phyloP scores from a whole-genome alignment of 2,329 filamentous ascomycete genomes.

The Ophiostoma ulmi region DNA sequence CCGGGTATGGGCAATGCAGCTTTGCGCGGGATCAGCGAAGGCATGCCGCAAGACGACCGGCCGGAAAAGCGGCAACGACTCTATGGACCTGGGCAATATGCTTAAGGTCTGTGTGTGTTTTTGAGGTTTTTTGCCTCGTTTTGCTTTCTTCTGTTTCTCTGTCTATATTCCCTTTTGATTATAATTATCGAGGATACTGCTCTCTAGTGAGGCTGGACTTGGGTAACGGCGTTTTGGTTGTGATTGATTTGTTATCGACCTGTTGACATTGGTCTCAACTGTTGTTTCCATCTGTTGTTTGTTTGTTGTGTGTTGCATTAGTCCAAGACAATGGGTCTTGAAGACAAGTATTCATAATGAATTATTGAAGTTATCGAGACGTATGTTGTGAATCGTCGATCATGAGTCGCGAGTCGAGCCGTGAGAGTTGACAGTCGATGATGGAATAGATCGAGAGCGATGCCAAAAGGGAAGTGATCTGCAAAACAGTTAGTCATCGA shows the following conservation, averaged over 20 bases:
- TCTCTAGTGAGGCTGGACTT: background rate
- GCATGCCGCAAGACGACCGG: conserved; percentile 36
- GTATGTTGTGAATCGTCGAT: background rate
- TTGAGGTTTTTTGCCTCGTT: background rate
- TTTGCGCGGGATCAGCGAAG: conserved; percentile 29
- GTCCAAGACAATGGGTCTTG: background rate
- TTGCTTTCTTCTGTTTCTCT: conserved; percentile 7
- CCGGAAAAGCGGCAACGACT: conserved; percentile 52
- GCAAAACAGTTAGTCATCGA: background rate
- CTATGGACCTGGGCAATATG: conserved; percentile 36
- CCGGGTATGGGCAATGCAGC: conserved; percentile 33
- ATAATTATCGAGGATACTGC: background rate
- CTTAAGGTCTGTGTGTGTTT: conserved; percentile 11
- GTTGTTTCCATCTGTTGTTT: background rate
- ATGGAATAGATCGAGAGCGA: background rate
- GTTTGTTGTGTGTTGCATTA: background rate
- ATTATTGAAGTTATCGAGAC: background rate
- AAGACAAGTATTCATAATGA: background rate
- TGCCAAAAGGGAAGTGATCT: background rate
- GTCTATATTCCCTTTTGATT: conserved; percentile 1
- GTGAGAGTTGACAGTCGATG: too few species aligned
- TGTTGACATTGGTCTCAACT: background rate
- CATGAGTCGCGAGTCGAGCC: background rate
- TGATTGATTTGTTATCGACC: background rate
- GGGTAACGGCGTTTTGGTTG: background rate